Evolutionary conservation across 441 rosid genomes (phyloP).

Genomic region (Croton setiger): DNA sequence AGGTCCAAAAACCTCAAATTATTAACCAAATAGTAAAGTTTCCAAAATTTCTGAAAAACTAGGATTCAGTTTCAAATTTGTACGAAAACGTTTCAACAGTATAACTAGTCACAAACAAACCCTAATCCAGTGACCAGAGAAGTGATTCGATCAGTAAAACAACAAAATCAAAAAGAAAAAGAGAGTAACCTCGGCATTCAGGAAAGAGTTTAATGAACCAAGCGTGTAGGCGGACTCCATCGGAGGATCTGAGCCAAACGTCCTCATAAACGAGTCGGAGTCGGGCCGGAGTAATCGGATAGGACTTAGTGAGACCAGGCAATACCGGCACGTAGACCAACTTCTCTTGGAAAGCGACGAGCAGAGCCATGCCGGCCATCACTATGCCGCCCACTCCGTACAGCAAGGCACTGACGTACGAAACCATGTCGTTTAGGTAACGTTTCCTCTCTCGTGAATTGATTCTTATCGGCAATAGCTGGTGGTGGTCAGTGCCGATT

Average conservation of each 20-base stretch:
- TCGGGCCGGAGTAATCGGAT: slow-evolving; percentile 76
- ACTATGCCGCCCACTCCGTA: slow-evolving; percentile 90
- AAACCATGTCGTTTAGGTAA: slow-evolving; percentile 44
- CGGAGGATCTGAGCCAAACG: slow-evolving; percentile 92
- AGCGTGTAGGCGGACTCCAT: slow-evolving; percentile 86
- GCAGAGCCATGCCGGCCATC: slow-evolving; percentile 86
- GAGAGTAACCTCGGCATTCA: slow-evolving; percentile 59
- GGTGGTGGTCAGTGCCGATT: no score
- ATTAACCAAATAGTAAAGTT: background rate
- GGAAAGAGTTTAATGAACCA: slow-evolving; percentile 96
- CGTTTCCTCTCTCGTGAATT: background rate
- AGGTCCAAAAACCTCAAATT: background rate
- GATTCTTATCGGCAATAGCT: background rate
- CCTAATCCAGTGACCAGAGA: slow-evolving; percentile 26
- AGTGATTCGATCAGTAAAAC: background rate
- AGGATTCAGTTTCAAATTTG: background rate
- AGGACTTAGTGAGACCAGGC: slow-evolving; percentile 84
- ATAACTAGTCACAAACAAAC: slow-evolving; percentile 16
- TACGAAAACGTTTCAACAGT: background rate
- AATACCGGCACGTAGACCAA: slow-evolving; percentile 95
- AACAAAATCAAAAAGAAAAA: background rate
- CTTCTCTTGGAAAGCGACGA: slow-evolving; percentile 89
- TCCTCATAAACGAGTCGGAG: slow-evolving; percentile 80
- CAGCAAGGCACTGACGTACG: slow-evolving; percentile 63
- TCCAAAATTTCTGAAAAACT: background rate